Evolutionary conservation across 805 yeast species (phyloP), one percentile per base, ranked within the genome.

Genomic region (Candida glaebosa): DNA sequence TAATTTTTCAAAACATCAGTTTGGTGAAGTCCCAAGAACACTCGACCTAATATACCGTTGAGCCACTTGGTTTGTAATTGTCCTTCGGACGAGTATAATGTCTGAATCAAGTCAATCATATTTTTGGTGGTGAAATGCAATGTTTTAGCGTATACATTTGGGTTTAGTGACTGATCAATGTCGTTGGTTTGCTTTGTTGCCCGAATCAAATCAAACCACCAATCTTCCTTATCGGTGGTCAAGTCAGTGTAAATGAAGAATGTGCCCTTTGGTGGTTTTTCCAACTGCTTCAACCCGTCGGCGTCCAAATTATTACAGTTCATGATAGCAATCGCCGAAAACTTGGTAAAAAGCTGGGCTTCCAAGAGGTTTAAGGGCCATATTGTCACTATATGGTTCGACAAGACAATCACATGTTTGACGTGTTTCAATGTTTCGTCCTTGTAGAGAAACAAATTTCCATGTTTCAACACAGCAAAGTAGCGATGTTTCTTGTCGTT

Each of bases 31-130:
- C 88, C 76, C 31, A 93, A 65, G 54, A 90, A 93, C 9, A 91
- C 49, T 43, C 99, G 71, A 0, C 98, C 98, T 10, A 86, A 50
- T 2, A 90, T 46, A 0, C 96, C 96, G 61, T 93, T 93, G 17
- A 93, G 60, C 99, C 98, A 93, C 54, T 86, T 81, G 0, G 95
- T 81, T 17, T 87, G 84, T 20, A 84, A 61, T 53, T 88, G 93
- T 2, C 87, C 88, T 51, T 87, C 95, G 0, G 90, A 78, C 1
- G 95, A 82, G 56, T 90, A 85, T 31, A 90, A 61, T 1, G 83
- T 76, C 49, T 84, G 89, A 40, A 88, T 85, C 47, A 93, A 66
- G 37, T 76, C 78, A 40, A 87, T 73, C 72, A 85, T 78, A 54
- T 88, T 87, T 2, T 73, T 67, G 0, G 95, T 86, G 30, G 74